Percentiles rank a stretch among this genome's conserved stretches.
phyloP scores from a whole-genome alignment of 2,329 filamentous ascomycete genomes.

The Penicillium janthinellum region DNA sequence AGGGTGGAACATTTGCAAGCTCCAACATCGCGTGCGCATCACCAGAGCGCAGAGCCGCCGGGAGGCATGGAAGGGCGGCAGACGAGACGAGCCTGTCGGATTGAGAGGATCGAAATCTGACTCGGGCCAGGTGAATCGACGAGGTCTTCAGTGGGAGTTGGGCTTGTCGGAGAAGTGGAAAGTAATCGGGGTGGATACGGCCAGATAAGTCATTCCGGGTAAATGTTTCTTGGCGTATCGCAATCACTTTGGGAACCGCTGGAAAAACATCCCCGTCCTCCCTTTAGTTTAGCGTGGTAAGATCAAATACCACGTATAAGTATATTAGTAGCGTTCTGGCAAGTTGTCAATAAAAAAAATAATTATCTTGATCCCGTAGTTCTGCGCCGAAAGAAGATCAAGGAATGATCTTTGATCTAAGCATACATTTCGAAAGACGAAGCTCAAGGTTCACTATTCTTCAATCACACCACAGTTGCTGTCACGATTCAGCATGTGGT shows the following conservation, averaged over 20 bases:
- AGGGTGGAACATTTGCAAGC: conserved; percentile 39
- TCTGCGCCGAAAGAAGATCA: no score
- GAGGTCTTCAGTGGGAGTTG: background rate
- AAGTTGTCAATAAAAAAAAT: no score
- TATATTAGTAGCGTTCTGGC: no score
- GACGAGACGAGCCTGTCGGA: conserved; percentile 40
- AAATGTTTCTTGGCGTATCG: conserved; percentile 17
- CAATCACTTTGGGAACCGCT: background rate
- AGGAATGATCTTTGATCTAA: no score
- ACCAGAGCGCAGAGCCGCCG: conserved; percentile 30
- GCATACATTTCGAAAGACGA: no score
- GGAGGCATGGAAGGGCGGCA: conserved; percentile 28
- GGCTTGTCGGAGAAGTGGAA: conserved; percentile 11
- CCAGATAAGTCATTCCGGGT: conserved; percentile 36
- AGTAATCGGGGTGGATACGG: conserved; percentile 22
- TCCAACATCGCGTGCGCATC: conserved; percentile 47
- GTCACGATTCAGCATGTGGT: no score
- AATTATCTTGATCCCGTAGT: no score
- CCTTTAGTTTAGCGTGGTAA: no score
- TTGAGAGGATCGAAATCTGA: conserved; percentile 12
- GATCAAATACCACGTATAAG: no score
- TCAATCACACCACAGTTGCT: no score
- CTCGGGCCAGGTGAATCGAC: background rate
- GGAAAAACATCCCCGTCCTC: no score
- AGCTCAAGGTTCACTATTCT: no score